Evolutionary conservation across 1,284 basidiomycete genomes (phyloP).

Genomic region (Pseudozyma tsukubaensis): DNA sequence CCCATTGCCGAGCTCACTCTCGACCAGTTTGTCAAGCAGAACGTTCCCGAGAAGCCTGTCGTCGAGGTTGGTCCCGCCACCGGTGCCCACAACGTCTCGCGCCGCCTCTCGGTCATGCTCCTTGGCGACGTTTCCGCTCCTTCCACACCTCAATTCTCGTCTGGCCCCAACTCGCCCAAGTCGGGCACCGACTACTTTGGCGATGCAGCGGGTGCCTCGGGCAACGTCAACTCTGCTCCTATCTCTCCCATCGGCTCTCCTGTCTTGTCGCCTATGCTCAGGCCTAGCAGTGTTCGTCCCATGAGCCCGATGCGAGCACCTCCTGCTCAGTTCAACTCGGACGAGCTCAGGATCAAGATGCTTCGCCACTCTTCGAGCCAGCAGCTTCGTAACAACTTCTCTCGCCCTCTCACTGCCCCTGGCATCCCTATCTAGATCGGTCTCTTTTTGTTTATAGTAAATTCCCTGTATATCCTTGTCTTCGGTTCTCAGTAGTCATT

Average conservation of each 20-base stretch:
- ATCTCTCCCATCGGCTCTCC: constrained; percentile 28
- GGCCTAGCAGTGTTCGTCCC: constrained; percentile 34
- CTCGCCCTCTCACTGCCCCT: constrained; percentile 32
- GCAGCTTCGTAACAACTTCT: constrained; percentile 22
- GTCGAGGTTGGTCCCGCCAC: constrained; percentile 22
- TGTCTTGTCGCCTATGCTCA: constrained; percentile 17
- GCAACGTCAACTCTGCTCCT: constrained; percentile 21
- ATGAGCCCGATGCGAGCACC: constrained; percentile 39
- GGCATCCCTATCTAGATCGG: constrained; percentile 24
- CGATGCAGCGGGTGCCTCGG: constrained; percentile 21
- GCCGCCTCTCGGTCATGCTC: constrained; percentile 43
- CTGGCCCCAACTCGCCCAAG: constrained; percentile 24
- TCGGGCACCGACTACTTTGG: constrained; percentile 28
- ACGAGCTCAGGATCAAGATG: constrained; percentile 45
- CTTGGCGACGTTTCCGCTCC: constrained; percentile 29
- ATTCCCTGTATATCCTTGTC: background rate
- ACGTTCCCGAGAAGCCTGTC: constrained; percentile 35
- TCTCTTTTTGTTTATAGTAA: background rate
- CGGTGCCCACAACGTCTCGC: constrained; percentile 39
- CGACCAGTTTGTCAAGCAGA: constrained; percentile 47
- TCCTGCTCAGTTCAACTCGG: constrained; percentile 40
- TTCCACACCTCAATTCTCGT: constrained; percentile 24
- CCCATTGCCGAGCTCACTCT: constrained; percentile 36
- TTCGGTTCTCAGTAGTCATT: too few species aligned
- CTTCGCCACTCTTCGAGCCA: constrained; percentile 35